Percentiles rank a stretch among this genome's conserved stretches.
phyloP scores from a whole-genome alignment of 257 asterid species.

The Craterostigma plantagineum region DNA sequence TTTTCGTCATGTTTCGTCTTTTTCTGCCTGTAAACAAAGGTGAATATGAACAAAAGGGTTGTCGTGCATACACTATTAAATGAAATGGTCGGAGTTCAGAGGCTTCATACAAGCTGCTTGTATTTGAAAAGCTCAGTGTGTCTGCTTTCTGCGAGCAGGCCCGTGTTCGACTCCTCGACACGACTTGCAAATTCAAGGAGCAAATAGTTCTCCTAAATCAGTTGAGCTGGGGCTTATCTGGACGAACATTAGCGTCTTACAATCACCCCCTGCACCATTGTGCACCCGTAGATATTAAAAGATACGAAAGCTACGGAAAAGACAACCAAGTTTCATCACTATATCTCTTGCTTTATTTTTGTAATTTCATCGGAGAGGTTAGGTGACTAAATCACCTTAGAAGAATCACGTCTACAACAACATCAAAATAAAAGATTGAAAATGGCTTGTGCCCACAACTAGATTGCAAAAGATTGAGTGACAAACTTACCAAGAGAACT shows the following conservation, averaged over 20 bases:
- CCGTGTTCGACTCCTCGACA: constrained; percentile 87
- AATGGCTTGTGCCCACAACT: background rate
- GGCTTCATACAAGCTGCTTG: constrained; percentile 61
- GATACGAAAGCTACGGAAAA: too few relatives aligned
- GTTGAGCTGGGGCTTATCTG: constrained; percentile 58
- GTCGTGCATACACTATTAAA: background rate
- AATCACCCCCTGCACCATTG: constrained; percentile 73
- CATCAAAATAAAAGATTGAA: background rate
- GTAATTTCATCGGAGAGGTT: too few relatives aligned
- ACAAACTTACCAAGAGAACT: constrained; percentile 78
- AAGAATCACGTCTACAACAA: background rate
- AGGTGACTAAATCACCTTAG: too few relatives aligned
- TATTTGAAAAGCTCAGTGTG: constrained; percentile 48
- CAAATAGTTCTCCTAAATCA: constrained; percentile 81
- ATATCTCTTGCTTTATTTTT: too few relatives aligned
- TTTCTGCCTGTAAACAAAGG: constrained; percentile 51
- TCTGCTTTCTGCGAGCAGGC: constrained; percentile 69
- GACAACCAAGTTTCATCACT: too few relatives aligned
- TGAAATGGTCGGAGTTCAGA: background rate
- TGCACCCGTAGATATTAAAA: constrained; percentile 4
- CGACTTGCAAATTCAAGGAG: constrained; percentile 90
- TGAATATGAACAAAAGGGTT: background rate
- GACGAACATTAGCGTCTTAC: constrained; percentile 78
- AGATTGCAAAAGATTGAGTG: too few relatives aligned
- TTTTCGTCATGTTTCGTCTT: constrained; percentile 77